Base-by-base conservation (phyloP, 75 land plant genomes). In the Sequoia sempervirens region DNA sequence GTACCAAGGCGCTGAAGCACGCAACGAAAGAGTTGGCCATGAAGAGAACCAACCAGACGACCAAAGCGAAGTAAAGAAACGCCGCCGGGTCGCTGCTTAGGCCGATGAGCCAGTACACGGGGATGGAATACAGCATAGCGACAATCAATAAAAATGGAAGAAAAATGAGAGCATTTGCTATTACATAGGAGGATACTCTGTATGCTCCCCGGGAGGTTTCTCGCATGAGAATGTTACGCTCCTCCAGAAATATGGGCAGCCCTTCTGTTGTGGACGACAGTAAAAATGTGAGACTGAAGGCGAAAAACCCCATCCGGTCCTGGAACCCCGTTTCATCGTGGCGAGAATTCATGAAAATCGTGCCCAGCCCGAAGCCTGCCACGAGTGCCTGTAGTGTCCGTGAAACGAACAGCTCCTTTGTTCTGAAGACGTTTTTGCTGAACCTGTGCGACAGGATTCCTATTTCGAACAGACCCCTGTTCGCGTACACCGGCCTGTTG, bases 21-120 rank as follows among this genome's bases (percentile, higher is more conserved):
- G 91, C 86, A 61, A 92, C 97, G 5, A 97, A 92, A 4, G 99
- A 91, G 81, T 97, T 95, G 18, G 97, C 92, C 12, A 94, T 91
- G 86, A 87, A 89, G 37, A 97, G 89, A 26, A 94, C 87, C 80
- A 94, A 80, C 94, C 95, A 97, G 0, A 97, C 90, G 2, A 97
- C 79, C 15, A 97, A 84, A 68, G 92, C 52, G 85, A 95, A 97
- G 86, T 87, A 87, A 38, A 84, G 32, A 86, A 93, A 91, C 12
- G 92, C 86, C 11, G 38, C 78, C 79, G 80, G 80, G 12, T 32
- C 75, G 0, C 46, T 84, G 82, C 83, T 88, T 12, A 97, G 88
- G 2, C 99, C 96, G 50, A 91, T 92, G 28, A 95, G 88, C 92
- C 92, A 97, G 82, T 95, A 97, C 4, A 93, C 46, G 0, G 93